Conservation (phyloP, 2,329 filamentous ascomycete species). For the Pseudopyricularia javanii region DNA sequence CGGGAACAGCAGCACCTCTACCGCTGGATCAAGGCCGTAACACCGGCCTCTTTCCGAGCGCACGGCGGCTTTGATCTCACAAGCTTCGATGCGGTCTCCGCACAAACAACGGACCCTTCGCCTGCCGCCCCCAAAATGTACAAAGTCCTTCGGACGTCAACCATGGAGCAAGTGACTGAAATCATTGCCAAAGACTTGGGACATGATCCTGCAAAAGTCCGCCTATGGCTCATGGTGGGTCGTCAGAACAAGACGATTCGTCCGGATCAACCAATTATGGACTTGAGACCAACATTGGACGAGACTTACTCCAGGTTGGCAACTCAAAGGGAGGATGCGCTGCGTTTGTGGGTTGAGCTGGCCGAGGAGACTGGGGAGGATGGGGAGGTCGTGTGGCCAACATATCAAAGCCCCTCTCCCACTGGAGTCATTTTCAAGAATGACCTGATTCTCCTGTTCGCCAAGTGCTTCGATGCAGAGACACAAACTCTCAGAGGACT, state of each 20-base stretch:
- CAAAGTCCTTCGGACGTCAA: constrained; percentile 62
- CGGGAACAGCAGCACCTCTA: constrained; percentile 91
- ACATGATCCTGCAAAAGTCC: constrained; percentile 55
- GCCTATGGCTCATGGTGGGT: constrained; percentile 97
- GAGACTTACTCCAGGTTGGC: constrained; percentile 45
- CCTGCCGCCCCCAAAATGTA: constrained; percentile 60
- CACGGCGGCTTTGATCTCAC: constrained; percentile 80
- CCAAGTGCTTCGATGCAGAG: constrained; percentile 82
- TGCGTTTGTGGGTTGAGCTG: constrained; percentile 81
- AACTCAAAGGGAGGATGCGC: constrained; percentile 53
- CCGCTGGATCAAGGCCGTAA: constrained; percentile 71
- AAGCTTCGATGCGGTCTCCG: constrained; percentile 45
- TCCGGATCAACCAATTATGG: constrained; percentile 76
- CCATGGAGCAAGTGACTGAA: constrained; percentile 61
- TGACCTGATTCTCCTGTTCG: constrained; percentile 67
- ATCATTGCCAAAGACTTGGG: constrained; percentile 59
- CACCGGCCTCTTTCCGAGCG: constrained; percentile 65
- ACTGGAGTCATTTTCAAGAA: constrained; percentile 46
- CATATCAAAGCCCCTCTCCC: constrained; percentile 39
- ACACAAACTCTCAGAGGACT: constrained; percentile 64
- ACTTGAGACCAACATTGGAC: constrained; percentile 64
- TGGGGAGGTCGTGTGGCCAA: constrained; percentile 62
- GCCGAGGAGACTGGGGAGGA: constrained; percentile 53
- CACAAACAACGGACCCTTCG: constrained; percentile 32
- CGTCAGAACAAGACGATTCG: constrained; percentile 94